Evolutionary conservation across 2,329 filamentous ascomycete species (phyloP).

Genomic region (Cladophialophora psammophila): DNA sequence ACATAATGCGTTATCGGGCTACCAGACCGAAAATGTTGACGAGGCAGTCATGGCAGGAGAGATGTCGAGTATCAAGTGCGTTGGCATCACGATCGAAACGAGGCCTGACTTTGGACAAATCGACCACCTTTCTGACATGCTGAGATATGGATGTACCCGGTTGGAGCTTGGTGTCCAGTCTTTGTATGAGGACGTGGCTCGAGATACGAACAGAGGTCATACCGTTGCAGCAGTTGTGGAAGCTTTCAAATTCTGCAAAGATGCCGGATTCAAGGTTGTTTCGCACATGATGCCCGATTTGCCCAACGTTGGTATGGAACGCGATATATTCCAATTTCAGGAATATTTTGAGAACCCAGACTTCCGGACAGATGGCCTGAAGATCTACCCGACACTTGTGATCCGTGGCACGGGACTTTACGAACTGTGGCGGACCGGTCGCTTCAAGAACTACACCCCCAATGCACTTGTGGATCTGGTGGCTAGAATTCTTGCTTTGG

Average conservation of each 20-base stretch:
- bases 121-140: constrained; percentile 93
- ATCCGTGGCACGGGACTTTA: constrained; percentile 96
- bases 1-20: constrained; percentile 95
- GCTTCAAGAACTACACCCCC: constrained; percentile 98
- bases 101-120: constrained; percentile 95
- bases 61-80: constrained; percentile 97
- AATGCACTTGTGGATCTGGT: constrained; percentile 96
- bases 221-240: constrained; percentile 95
- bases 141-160: constrained; percentile 95
- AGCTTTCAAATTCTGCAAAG: constrained; percentile 96
- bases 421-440: constrained; percentile 94
- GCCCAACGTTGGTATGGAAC: constrained; percentile 97
- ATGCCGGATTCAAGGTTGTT: constrained; percentile 98
- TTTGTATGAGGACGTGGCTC: constrained; percentile 96
- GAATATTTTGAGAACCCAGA: constrained; percentile 98
- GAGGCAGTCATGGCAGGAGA: constrained; percentile 93
- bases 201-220: constrained; percentile 95
- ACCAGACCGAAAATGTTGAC: constrained; percentile 91
- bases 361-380: constrained; percentile 94
- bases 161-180: constrained; percentile 96
- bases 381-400: constrained; percentile 97
- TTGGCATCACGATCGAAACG: constrained; percentile 98
- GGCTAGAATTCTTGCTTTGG: constrained; percentile 90
- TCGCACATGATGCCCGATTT: constrained; percentile 99
- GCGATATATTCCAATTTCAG: constrained; percentile 93